Evolutionary conservation across 2,329 filamentous ascomycete species (phyloP), one percentile per base, ranked within the genome.

Genomic region (Colletotrichum brevisporum): DNA sequence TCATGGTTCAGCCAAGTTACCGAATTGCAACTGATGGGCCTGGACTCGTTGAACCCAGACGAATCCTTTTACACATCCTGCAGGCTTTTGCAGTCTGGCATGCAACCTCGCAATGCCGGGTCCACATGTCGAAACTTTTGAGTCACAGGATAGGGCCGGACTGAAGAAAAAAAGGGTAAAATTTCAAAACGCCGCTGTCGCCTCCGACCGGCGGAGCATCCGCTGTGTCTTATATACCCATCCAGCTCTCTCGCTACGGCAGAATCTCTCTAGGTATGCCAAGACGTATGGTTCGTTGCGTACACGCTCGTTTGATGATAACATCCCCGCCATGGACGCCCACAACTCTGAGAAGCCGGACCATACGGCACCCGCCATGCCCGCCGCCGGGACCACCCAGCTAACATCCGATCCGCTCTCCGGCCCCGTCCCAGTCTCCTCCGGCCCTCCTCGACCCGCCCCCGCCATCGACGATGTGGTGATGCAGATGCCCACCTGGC

Each of bases 391-490:
- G 5, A 36, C 31, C 3, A 60, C 65, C 26, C 61, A 36, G 6
- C 24, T 8, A 10, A 59, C 27, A 15, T n/a, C 61, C 41, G 47
- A 50, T 68, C 66, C 66, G 12, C 36, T 55, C 12, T 51, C 62
- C 55, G 66, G 66, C 50, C 55, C 66, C 43, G 21, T 51, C 18
- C 27, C 55, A 50, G 53, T 39, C 27, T 27, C 64, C 16, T 58
- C 67, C 39, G 74, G 59, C 68, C 63, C 43, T 59, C 53, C 52
- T 63, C 73, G 66, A 54, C 68, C 66, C 66, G 69, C 63, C n/a
- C 27, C 27, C 6, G 69, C 71, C 36, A n/a, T 71, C 60, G 73
- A 73, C 71, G 75, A 76, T 16, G 58, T 31, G 4, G 69, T 64
- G 26, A 53, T 71, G 57, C 60, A 73, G 27, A 69, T 73, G 58